Evolutionary conservation across 805 yeast genomes (phyloP), one percentile per base, ranked within the genome.

Genomic region (Suhomyces sp.): DNA sequence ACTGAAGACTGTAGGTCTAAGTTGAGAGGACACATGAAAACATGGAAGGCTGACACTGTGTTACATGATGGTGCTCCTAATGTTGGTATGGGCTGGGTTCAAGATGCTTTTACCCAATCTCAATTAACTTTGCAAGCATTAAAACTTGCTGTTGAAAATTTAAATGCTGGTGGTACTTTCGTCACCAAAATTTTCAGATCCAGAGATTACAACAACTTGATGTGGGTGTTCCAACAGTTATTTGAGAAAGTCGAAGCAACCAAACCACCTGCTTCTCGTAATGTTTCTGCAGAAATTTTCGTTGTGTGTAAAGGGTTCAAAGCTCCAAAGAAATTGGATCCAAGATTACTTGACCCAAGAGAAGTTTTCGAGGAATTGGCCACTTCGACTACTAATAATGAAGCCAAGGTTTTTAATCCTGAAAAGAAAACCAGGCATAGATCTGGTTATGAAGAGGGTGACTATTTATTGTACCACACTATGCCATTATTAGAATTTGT

Each of bases 51-150:
- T 1, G 98, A 94, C 66, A 89, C 96, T 0, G 98, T 94, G 17
- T 75, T 94, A 65, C 99, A 94, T 72, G 99, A 94, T 80, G 99
- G 99, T 85, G 99, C 99, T 25, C 99, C 99, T 27, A 94, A 94
- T 65, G 98, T 94, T 62, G 99, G 99, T 86, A 80, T 94, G 65
- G 96, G 97, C n/a, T 94, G 99, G 99, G 94, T 89, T 19, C 99
- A 94, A 71, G 99, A 94, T 83, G 99, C 99, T 1, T 94, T 89
- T 73, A 90, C 98, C 1, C 99, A 94, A 75, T 90, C 97, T 24
- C 98, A 93, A 66, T 83, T 94, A 60, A 96, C 97, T 27, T 76
- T 94, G 59, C 97, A 92, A 75, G 96, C 98, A 29, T 78, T 94
- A 63, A 90, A 86, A 68, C 78, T 94, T 54, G 99, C 99, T 0